Percentiles rank a stretch among this genome's conserved stretches.
phyloP scores from a whole-genome alignment of 1,139 yeast genomes.

The Debaryomycetaceae sp. region DNA sequence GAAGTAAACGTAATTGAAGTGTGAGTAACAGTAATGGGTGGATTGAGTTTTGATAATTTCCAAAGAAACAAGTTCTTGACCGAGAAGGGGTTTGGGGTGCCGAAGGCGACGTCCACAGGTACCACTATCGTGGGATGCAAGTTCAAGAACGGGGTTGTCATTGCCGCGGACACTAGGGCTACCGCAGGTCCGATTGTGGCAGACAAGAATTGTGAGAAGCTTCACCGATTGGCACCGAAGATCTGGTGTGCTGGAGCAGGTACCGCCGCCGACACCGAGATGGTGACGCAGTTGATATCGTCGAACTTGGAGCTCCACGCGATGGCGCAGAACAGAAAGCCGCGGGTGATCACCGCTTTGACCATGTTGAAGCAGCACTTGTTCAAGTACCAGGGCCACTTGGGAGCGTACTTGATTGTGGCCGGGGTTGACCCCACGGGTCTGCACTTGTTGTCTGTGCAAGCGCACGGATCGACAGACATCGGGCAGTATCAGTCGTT shows the following conservation, averaged over 20 bases:
- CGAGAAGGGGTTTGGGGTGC: slow-evolving; percentile 69
- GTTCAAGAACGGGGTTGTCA: slow-evolving; percentile 88
- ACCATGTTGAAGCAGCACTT: slow-evolving; percentile 93
- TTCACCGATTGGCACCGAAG: slow-evolving; percentile 86
- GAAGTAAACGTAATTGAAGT: not conserved
- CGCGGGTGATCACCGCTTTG: slow-evolving; percentile 90
- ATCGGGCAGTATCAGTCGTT: slow-evolving; percentile 88
- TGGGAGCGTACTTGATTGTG: slow-evolving; percentile 94
- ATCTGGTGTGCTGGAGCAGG: slow-evolving; percentile 99
- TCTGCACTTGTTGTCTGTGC: slow-evolving; percentile 85
- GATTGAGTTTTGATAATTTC: slow-evolving; percentile 87
- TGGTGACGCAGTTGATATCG: slow-evolving; percentile 89
- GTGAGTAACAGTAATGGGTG: slow-evolving; percentile 54
- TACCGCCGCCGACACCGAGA: slow-evolving; percentile 99
- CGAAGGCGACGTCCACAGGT: slow-evolving; percentile 94
- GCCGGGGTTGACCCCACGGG: slow-evolving; percentile 98
- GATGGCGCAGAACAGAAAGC: slow-evolving; percentile 75
- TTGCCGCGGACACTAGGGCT: slow-evolving; percentile 98
- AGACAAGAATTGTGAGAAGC: slow-evolving; percentile 94
- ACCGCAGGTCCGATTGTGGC: slow-evolving; percentile 96
- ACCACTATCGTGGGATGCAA: slow-evolving; percentile 97
- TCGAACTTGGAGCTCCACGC: slow-evolving; percentile 90
- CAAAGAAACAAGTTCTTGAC: slow-evolving; percentile 79
- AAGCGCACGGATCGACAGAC: slow-evolving; percentile 97
- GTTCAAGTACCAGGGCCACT: slow-evolving; percentile 93